phyloP scores from a whole-genome alignment of 345 rosid species.

The Gossypium ekmanianum region DNA sequence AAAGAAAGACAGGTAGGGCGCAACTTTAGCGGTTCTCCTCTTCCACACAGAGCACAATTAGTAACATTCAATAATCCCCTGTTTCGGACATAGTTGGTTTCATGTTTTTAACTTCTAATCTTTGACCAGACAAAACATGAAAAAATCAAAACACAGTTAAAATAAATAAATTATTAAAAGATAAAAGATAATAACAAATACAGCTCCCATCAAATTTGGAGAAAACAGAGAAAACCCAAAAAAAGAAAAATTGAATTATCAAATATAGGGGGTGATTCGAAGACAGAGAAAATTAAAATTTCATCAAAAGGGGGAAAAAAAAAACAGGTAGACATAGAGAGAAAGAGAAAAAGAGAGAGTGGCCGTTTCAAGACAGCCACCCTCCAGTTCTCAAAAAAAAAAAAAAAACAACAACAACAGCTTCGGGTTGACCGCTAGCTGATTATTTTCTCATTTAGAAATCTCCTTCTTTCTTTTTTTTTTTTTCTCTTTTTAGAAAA shows the following conservation, averaged over 20 bases:
- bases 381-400: conserved; percentile 27
- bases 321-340: not conserved
- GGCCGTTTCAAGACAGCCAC: conserved; percentile 48
- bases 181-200: not conserved
- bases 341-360: conserved; percentile 15
- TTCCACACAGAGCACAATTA: not conserved
- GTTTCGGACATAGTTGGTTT: not conserved
- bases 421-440: conserved; percentile 24
- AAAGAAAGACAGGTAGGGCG: conserved; percentile 15
- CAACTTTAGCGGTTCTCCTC: conserved; percentile 16
- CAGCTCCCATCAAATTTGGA: conserved; percentile 1
- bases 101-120: not conserved
- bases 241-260: not conserved
- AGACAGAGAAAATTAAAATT: not conserved
- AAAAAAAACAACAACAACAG: not conserved
- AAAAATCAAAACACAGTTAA: not conserved
- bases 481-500: not conserved
- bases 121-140: not conserved
- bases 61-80: not conserved
- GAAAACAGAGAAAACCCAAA: not conserved
- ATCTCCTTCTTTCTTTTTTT: not conserved
- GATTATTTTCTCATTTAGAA: not conserved
- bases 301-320: not conserved
- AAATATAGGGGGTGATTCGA: not conserved
- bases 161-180: not conserved